Evolutionary conservation across 1,139 yeast species (phyloP), one percentile per base, ranked within the genome.

Genomic region (Saccharomyces hybrid): DNA sequence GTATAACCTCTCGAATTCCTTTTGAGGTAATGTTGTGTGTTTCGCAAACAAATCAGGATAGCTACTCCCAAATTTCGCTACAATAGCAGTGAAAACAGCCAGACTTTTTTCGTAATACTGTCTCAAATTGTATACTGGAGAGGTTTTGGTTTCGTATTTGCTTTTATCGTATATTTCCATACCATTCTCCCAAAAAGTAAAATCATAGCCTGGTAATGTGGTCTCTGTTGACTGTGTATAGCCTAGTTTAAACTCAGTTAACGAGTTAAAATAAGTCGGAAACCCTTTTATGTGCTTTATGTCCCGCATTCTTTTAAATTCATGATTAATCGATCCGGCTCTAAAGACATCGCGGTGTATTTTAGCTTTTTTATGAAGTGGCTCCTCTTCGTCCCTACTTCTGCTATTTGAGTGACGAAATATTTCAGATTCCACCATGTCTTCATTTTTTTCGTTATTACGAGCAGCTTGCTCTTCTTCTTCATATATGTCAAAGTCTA

Each of bases 61-160:
- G 13, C 51, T 55, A 26, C 56, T 49, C 41, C 60, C 54, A 41
- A 62, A 58, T 49, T 56, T 56, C n/a, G 51, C 51, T 27, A 54
- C 56, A 28, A 64, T 54, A 3, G 55, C 55, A 27, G 64, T 61
- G 47, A 61, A 54, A 52, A 78, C 76, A 54, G 72, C 73, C 38
- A 72, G 62, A 55, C 81, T 81, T 55, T 78, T 78, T 50, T 80
- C 83, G 70, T 76, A 75, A 62, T 78, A 81, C 57, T 81, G 83
- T 52, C 77, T 69, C 55, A 82, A 67, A 14, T 77, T 76, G 64
- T 78, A 80, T 3, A 75, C 63, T 0, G 82, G 75, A 0, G 82
- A 75, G 41, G 68, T 64, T 55, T 73, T 70, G 1, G 65, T 55
- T 32, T 72, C 69, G 65, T 71, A 69, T 62, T 77, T 52, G 66